Evolutionary conservation across 345 rosid genomes (phyloP).

Genomic region (Rhodamnia argentea): DNA sequence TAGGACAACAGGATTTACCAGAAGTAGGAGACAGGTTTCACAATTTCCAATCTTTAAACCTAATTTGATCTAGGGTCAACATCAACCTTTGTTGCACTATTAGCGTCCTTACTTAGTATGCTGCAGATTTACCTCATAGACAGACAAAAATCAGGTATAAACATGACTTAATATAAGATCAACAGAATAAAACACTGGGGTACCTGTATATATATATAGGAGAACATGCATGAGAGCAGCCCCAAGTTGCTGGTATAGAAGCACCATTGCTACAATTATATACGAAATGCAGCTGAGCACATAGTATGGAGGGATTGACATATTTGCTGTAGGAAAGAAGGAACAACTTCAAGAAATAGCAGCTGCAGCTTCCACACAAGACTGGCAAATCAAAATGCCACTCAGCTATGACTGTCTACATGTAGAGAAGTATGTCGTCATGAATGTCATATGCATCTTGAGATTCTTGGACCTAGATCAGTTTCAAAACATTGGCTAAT

Average conservation of each 20-base stretch:
- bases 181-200: background rate
- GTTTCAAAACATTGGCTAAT: no score
- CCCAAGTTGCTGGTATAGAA: conserved; percentile 74
- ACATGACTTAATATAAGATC: background rate
- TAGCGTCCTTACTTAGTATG: background rate
- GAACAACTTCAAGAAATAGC: conserved; percentile 2
- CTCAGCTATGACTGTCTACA: no score
- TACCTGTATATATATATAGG: conserved; percentile 88
- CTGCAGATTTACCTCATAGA: background rate
- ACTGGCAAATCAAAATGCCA: no score
- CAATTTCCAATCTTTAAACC: background rate
- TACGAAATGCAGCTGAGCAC: conserved; percentile 97
- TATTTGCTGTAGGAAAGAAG: conserved; percentile 53
- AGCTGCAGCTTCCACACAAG: background rate
- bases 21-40: no score
- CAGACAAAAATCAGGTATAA: no score
- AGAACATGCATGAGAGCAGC: no score
- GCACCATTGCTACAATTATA: conserved; percentile 63
- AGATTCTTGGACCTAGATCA: no score
- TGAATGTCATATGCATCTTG: no score
- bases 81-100: background rate
- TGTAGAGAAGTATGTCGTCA: no score
- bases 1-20: no score
- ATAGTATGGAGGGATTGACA: conserved; percentile 7
- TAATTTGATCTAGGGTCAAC: background rate